Percentiles rank a stretch among this genome's conserved stretches.
phyloP scores from a whole-genome alignment of 306 rosid species.

The Fagus sylvatica region DNA sequence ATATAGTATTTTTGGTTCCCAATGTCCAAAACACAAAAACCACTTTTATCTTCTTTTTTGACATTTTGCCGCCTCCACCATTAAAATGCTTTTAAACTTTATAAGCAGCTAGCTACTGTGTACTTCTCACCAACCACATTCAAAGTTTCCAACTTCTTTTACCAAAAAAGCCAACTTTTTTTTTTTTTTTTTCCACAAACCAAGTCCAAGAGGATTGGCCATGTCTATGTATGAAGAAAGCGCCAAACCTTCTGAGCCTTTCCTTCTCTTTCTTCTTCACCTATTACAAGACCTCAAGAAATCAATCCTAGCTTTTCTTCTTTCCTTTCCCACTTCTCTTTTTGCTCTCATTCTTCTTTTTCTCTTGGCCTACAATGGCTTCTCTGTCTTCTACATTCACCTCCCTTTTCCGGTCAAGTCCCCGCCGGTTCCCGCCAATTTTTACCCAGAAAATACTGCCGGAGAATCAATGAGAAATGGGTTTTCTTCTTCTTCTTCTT shows the following conservation, averaged over 20 bases:
- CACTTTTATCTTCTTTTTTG: background rate
- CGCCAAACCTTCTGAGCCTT: conserved; percentile 17
- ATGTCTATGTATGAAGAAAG: conserved; percentile 19
- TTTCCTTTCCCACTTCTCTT: conserved; percentile 51
- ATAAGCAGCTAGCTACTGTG: background rate
- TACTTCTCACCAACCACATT: background rate
- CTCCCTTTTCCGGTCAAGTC: conserved; percentile 42
- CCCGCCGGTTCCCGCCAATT: conserved; percentile 11
- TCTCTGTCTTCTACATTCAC: conserved; percentile 46
- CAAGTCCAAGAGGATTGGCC: background rate
- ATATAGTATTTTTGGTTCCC: conserved; percentile 20
- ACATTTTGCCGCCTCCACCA: conserved; percentile 41
- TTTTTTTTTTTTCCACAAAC: background rate
- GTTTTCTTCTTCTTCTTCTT: conserved; percentile 33
- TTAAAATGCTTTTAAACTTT: conserved; percentile 28
- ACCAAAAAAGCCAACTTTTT: background rate
- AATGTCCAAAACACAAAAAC: background rate
- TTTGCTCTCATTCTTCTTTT: conserved; percentile 57
- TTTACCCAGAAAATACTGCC: conserved; percentile 5
- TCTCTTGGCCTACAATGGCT: conserved; percentile 63
- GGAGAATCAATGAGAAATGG: conserved; percentile 21
- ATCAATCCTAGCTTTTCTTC: conserved; percentile 37
- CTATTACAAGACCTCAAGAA: conserved; percentile 43
- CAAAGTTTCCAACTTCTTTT: conserved; percentile 9
- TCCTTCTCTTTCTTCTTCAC: conserved; percentile 11